phyloP scores from a whole-genome alignment of 192 early-diverging fungal genomes.

The Linnemannia zychae region DNA sequence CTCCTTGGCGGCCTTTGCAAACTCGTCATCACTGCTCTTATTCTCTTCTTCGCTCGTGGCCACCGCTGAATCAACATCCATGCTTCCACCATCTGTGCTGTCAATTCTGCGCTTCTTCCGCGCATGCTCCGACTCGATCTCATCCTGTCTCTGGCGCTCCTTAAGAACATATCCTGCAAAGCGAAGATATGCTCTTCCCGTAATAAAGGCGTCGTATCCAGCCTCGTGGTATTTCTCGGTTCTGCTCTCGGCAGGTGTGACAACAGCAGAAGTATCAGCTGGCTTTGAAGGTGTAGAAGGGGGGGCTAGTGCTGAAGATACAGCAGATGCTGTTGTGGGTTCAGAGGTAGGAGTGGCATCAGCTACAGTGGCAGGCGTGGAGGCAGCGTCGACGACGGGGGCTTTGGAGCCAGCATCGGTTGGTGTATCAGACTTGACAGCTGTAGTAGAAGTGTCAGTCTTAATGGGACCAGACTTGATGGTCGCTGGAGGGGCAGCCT shows the following conservation, averaged over 20 bases:
- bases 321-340: background rate
- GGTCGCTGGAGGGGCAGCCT: background rate
- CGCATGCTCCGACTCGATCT: constrained; percentile 14
- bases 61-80: background rate
- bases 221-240: constrained; percentile 84
- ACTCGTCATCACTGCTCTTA: background rate
- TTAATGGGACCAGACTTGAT: background rate
- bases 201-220: constrained; percentile 93
- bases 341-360: background rate
- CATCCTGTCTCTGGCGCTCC: constrained; percentile 34
- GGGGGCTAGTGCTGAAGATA: too few relatives aligned
- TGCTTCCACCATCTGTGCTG: background rate
- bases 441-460: constrained; percentile 20
- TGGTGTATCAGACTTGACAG: background rate
- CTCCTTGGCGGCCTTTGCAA: too few relatives aligned
- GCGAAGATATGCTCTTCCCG: constrained; percentile 83
- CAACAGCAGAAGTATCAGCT: too few relatives aligned
- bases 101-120: constrained; percentile 32
- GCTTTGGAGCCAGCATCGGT: background rate
- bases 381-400: background rate
- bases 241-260: background rate
- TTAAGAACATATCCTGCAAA: constrained; percentile 68
- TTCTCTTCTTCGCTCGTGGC: background rate
- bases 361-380: background rate
- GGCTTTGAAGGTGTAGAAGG: too few relatives aligned